Percentiles rank a stretch among this genome's conserved stretches.
These are phyloP conservation scores for Parathielavia hyrcaniae DNA, from an alignment of 495 filamentous ascomycete genomes.

Conservation along the genomic window DNA sequence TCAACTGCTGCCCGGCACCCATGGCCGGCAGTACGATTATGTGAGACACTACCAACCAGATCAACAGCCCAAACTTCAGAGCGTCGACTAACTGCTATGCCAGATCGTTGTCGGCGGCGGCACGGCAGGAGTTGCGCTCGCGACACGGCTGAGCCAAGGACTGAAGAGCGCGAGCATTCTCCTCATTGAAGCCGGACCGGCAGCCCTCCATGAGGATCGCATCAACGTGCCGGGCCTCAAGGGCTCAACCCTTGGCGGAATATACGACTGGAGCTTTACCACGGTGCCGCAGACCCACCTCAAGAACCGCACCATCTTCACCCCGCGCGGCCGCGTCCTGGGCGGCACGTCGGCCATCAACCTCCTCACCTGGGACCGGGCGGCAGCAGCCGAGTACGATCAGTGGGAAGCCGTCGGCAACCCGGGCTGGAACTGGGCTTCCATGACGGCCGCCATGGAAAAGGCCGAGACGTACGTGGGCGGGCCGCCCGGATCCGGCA, in stretches of 20 bases:
- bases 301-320: slow-evolving; percentile 27
- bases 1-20: neutral
- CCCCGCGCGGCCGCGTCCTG: slow-evolving; percentile 46
- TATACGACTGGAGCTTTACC: slow-evolving; percentile 49
- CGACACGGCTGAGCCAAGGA: slow-evolving; percentile 53
- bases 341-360: slow-evolving; percentile 41
- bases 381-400: slow-evolving; percentile 50
- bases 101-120: slow-evolving; percentile 61
- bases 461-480: neutral
- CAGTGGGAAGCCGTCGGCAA: slow-evolving; percentile 52
- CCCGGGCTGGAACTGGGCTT: slow-evolving; percentile 51
- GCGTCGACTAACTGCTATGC: no score
- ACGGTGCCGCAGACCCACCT: slow-evolving; percentile 41
- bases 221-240: slow-evolving; percentile 43
- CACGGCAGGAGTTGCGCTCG: slow-evolving; percentile 54
- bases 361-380: slow-evolving; percentile 50
- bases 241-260: slow-evolving; percentile 37
- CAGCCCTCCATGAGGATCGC: slow-evolving; percentile 38
- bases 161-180: slow-evolving; percentile 45
- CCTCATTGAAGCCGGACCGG: slow-evolving; percentile 51
- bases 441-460: slow-evolving; percentile 30
- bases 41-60: neutral
- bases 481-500: slow-evolving; percentile 6
- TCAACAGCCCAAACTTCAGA: neutral
- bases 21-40: neutral